Base-by-base conservation (phyloP, 805 yeast genomes). In the Isabelozyma pseudorhagii region DNA sequence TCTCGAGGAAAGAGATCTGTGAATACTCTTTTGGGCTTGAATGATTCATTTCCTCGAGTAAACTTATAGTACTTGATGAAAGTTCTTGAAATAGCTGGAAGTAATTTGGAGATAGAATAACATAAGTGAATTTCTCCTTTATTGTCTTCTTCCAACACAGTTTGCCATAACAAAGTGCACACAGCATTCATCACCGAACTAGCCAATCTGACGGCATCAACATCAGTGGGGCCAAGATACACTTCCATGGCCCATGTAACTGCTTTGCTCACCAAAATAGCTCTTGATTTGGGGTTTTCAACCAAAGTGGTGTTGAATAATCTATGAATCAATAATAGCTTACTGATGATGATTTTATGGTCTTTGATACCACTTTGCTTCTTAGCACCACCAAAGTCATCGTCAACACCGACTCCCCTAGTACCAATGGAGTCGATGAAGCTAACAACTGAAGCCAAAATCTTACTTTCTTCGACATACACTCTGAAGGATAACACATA, bases 1-100 rank as follows among this genome's bases (percentile, higher is more conserved):
- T 68, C 64, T 28, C 75, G 73, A 8, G 94, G 96, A 71, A 89
- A 91, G 40, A 89, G 67, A 27, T 74, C 76, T 0, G 89, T 84
- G 60, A 84, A 87, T 0, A 82, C 77, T 68, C 89, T 78, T 66
- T 80, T 83, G 36, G 83, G 79, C 50, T 75, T 77, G 66, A 80
- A 79, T 47, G 73, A 70, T 15, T 75, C 79, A 49, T 72, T 69
- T 21, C 70, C 64, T 50, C 75, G 64, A 62, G 83, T 71, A 63
- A 64, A 75, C 56, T 77, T 78, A 67, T 82, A 77, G 59, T 79
- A 77, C 57, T 74, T 77, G 52, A 77, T 68, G 53, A 86, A 79
- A 2, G 81, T 67, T 44, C 72, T 63, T 38, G 84, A 69, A 39
- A 85, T 61, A 0, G 79, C 73, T 13, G 89, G 86, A 41, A 85